A percentile compares a stretch with the other conserved stretches of the same genome.
Conservation (phyloP, 192 early-diverging fungal genomes). For the Funneliformis mosseae region DNA sequence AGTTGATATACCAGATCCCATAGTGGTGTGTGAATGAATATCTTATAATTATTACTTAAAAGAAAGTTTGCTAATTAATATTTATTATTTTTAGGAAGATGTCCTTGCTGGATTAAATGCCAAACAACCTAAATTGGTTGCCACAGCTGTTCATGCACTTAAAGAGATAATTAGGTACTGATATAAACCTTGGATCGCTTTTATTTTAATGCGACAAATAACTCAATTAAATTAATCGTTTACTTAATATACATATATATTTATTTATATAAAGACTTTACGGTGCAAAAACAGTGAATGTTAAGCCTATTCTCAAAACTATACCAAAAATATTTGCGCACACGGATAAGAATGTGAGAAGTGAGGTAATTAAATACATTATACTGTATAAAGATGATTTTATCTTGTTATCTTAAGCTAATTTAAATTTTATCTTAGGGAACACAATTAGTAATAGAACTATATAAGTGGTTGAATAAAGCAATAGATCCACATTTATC, state of each 20-base stretch:
- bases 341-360: constrained; percentile 88
- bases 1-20: constrained; percentile 79
- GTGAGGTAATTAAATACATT: constrained; percentile 65
- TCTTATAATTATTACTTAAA: constrained; percentile 15
- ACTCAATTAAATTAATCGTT: neutral
- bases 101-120: constrained; percentile 76
- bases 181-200: constrained; percentile 7
- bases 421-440: constrained; percentile 43
- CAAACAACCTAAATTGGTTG: constrained; percentile 93
- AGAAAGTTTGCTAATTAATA: neutral
- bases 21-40: constrained; percentile 69
- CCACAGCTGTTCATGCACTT: constrained; percentile 64
- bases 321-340: constrained; percentile 92
- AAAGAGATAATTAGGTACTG: constrained; percentile 62
- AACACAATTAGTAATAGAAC: constrained; percentile 72
- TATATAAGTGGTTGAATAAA: constrained; percentile 91
- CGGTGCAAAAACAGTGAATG: constrained; percentile 75
- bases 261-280: constrained; percentile 62
- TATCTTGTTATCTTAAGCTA: neutral
- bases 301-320: constrained; percentile 86
- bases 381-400: neutral
- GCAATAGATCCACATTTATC: constrained; percentile 77
- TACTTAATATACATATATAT: no score
- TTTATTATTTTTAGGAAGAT: constrained; percentile 56
- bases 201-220: neutral